Evolutionary conservation across 2,329 filamentous ascomycete species (phyloP).

Genomic region (Ascochyta clinopodiicola): DNA sequence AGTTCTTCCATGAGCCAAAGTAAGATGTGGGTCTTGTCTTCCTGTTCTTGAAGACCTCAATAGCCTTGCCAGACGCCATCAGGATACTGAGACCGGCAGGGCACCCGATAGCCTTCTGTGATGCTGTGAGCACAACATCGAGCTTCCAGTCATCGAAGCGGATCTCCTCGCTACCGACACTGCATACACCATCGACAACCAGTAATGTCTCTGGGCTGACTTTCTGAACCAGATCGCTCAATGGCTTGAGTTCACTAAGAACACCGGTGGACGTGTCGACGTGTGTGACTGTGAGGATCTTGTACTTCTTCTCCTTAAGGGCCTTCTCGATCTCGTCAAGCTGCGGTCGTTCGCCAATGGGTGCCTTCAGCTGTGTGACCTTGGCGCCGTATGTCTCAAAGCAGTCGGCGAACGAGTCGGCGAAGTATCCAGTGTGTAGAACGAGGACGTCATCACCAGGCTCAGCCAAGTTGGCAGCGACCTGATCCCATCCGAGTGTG

Average conservation of each 20-base stretch:
- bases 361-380: conserved; percentile 86
- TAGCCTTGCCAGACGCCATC: conserved; percentile 88
- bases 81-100: conserved; percentile 93
- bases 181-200: conserved; percentile 95
- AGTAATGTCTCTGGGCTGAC: conserved; percentile 92
- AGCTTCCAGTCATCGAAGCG: conserved; percentile 94
- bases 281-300: conserved; percentile 92
- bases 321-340: conserved; percentile 87
- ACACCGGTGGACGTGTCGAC: conserved; percentile 98
- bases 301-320: conserved; percentile 89
- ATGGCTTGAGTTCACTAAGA: conserved; percentile 83
- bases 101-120: conserved; percentile 95
- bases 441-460: conserved; percentile 89
- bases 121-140: conserved; percentile 91
- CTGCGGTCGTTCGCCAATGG: conserved; percentile 86
- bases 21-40: conserved; percentile 85
- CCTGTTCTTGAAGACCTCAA: conserved; percentile 78
- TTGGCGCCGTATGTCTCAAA: conserved; percentile 89
- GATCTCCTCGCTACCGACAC: conserved; percentile 94
- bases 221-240: conserved; percentile 81
- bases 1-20: conserved; percentile 97
- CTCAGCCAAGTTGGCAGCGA: conserved; percentile 92
- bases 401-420: conserved; percentile 91
- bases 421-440: conserved; percentile 96
- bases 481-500: conserved; percentile 95